Percentiles rank a stretch among this genome's conserved stretches.
These are phyloP conservation scores for Paracoccidioides brasiliensis DNA, from an alignment of 2,329 filamentous ascomycete species.

Conservation along the genomic window DNA sequence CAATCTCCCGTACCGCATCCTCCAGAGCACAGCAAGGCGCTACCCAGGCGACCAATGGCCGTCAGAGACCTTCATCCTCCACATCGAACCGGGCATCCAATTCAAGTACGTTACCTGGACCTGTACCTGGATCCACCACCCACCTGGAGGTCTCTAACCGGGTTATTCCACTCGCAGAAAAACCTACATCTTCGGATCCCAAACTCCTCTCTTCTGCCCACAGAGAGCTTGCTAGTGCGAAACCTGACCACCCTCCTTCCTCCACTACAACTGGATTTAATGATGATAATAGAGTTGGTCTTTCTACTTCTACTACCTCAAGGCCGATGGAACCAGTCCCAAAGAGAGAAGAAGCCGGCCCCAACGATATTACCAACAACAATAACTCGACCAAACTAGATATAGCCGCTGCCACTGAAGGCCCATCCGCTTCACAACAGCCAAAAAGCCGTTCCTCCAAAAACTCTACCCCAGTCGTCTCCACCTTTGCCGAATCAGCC, in stretches of 20 bases:
- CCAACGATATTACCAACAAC: constrained; percentile 9
- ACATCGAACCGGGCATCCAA: constrained; percentile 48
- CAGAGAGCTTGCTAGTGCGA: constrained; percentile 37
- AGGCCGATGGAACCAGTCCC: constrained; percentile 12
- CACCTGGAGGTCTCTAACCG: constrained; percentile 17
- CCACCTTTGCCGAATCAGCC: constrained; percentile 18
- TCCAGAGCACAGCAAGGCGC: constrained; percentile 67
- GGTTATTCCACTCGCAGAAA: constrained; percentile 16
- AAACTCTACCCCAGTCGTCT: constrained; percentile 18
- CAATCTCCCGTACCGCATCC: constrained; percentile 48
- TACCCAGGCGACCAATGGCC: constrained; percentile 43
- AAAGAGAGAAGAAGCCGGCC: constrained; percentile 26
- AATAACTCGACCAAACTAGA: constrained; percentile 1
- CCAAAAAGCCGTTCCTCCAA: constrained; percentile 16
- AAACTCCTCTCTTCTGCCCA: constrained; percentile 35
- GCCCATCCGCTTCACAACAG: not conserved
- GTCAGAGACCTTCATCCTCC: constrained; percentile 47
- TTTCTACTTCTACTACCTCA: constrained; percentile 1
- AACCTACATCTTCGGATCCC: constrained; percentile 31
- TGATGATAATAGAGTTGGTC: constrained; percentile 15
- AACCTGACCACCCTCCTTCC: constrained; percentile 21
- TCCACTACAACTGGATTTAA: constrained; percentile 15
- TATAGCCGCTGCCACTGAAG: not conserved
- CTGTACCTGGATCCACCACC: constrained; percentile 19
- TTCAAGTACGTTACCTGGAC: constrained; percentile 30